Evolutionary conservation across 1,139 yeast species (phyloP), one percentile per base, ranked within the genome.

Genomic region (Hanseniaspora uvarum): DNA sequence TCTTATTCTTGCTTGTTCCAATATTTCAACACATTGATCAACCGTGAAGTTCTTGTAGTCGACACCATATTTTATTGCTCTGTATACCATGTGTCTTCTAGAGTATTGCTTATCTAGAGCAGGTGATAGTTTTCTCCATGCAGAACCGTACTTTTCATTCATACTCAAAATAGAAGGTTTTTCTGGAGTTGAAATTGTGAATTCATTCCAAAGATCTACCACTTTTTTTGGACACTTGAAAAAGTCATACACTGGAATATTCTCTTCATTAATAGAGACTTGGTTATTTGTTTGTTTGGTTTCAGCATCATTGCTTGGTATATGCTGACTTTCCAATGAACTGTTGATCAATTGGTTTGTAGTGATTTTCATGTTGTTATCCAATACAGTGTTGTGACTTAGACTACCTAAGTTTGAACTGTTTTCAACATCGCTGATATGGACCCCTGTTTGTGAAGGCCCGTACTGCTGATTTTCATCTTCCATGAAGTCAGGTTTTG

Each of bases 131-230:
- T 70, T 61, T 59, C 75, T 65, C 75, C 75, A 71, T 1, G 69
- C 65, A 0, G 72, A 66, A 52, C 68, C 69, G 56, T 68, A 71
- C 53, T 65, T 63, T 5, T 59, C 47, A 56, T 71, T 74, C 63
- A 71, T 60, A 12, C 69, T 66, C 54, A 66, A 65, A 26, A 71
- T 65, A 4, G 73, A 68, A 1, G 73, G 72, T 55, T 69, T 71
- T 0, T 67, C 69, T 47, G 68, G 62, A 7, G 67, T 53, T 0
- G 74, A 73, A 24, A 65, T 63, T 0, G 69, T 62, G 53, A 70
- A 71, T 57, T 71, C 75, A 55, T 67, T 63, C 75, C 75, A 71
- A 10, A 70, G 64, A 55, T 71, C 73, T 53, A 63, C 59, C 1
- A 71, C 72, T 0, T 71, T 62, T 19, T 67, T 69, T 2, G 75